Base-by-base conservation (phyloP, 495 filamentous ascomycete genomes). In the Hypoxylon crocopeplum region DNA sequence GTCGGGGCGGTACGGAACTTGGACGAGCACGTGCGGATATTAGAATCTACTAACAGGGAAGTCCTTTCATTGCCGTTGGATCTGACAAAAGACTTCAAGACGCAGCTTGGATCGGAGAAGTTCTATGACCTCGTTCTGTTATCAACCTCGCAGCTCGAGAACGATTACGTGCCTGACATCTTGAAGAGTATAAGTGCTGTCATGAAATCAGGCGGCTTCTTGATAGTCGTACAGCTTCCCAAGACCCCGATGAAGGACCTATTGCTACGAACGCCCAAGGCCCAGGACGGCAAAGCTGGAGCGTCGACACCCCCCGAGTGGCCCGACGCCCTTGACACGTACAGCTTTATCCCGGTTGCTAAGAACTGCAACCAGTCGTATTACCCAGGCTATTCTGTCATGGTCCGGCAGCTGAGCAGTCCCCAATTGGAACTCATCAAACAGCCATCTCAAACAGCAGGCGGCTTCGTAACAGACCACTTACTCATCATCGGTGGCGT, bases 131-230 rank as follows among this genome's bases (percentile, higher is more conserved):
- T 80, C 1, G 75, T 75, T 10, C 11, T 80, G 1, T 42, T 78
- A 7, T 66, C 70, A 0, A 70, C 69, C 6, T 69, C 72, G 2
- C 25, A 75, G 21, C 45, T 77, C 10, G 62, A 70, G 13, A 12
- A 53, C 1, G 36, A 59, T 0, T 39, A 64, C 5, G 36, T 30
- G 0, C 20, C 33, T 0, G 30, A 29, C 2, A 44, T 52, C 2
- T 37, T 79, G 0, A 51, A 64, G 13, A 56, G 42, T 5, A 49
- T 79, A 15, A 25, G 62, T 2, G 12, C 33, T 1, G 47, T 72
- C 47, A 79, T 79, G 74, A 69, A 66, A 15, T 68, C 69, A 6
- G 76, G 73, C 1, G 76, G 69, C 3, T 79, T 75, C 56, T 48
- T 80, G n/a, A 7, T 80, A 5, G 38, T 80, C 7, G n/a, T 75